A percentile compares a stretch with the other conserved stretches of the same genome.
phyloP scores from a whole-genome alignment of 306 rosid species.

The Acacia crassicarpa region DNA sequence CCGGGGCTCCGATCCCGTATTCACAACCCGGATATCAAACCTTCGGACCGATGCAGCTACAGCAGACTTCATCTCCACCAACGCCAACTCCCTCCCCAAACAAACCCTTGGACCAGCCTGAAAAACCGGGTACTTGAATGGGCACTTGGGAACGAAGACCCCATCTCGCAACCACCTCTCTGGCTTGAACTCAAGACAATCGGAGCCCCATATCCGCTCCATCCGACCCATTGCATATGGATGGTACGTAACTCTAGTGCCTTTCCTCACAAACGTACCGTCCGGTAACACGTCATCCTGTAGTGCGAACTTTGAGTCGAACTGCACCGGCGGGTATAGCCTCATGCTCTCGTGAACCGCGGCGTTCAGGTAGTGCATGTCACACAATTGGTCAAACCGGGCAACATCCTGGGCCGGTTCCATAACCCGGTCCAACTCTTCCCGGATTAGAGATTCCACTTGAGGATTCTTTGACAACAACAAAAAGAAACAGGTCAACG shows the following conservation, averaged over 20 bases:
- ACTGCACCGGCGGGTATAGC: slow-evolving; percentile 82
- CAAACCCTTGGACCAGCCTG: slow-evolving; percentile 85
- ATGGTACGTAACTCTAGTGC: slow-evolving; percentile 81
- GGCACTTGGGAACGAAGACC: slow-evolving; percentile 43
- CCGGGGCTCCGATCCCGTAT: slow-evolving; percentile 32
- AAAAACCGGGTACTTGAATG: slow-evolving; percentile 77
- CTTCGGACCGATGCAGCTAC: slow-evolving; percentile 38
- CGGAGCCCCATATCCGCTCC: slow-evolving; percentile 80
- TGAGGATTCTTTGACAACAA: slow-evolving; percentile 51
- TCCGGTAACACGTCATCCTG: slow-evolving; percentile 87
- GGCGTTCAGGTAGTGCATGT: slow-evolving; percentile 72
- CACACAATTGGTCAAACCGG: slow-evolving; percentile 42
- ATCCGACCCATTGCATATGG: slow-evolving; percentile 98
- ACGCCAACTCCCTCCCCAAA: slow-evolving; percentile 83
- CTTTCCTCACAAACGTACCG: slow-evolving; percentile 65
- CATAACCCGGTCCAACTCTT: slow-evolving; percentile 55
- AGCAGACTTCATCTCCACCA: slow-evolving; percentile 61
- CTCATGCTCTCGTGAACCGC: slow-evolving; percentile 80
- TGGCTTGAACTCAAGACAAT: slow-evolving; percentile 64
- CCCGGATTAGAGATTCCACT: slow-evolving; percentile 45
- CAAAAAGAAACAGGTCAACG: slow-evolving; percentile 63
- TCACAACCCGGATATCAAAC: slow-evolving; percentile 48
- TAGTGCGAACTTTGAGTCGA: slow-evolving; percentile 70
- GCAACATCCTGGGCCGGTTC: slow-evolving; percentile 33
- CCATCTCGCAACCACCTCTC: slow-evolving; percentile 72